Conservation (phyloP, 805 yeast species). For the Saccharomycopsis sp. region DNA sequence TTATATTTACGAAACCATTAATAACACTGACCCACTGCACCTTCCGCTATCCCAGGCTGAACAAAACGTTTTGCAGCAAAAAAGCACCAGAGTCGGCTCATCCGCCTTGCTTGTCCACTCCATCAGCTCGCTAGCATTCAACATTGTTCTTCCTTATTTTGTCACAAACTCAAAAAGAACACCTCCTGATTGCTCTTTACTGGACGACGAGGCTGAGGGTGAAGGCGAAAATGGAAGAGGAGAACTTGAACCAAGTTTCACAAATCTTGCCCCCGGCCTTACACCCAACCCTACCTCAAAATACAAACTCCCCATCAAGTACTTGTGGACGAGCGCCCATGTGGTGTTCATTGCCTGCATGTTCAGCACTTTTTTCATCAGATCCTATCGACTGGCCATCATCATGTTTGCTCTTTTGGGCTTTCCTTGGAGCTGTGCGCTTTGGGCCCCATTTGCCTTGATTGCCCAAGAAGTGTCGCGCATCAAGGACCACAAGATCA, state of each 20-base stretch:
- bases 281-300: slow-evolving; percentile 1
- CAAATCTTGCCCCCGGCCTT: neutral
- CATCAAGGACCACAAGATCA: slow-evolving; percentile 37
- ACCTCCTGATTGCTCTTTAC: no score
- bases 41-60: slow-evolving; percentile 31
- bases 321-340: slow-evolving; percentile 45
- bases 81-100: slow-evolving; percentile 43
- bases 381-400: slow-evolving; percentile 35
- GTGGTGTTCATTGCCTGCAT: slow-evolving; percentile 40
- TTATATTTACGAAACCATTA: slow-evolving; percentile 33
- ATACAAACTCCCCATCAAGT: slow-evolving; percentile 27
- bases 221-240: no score
- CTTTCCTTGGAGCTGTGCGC: slow-evolving; percentile 55
- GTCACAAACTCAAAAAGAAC: slow-evolving; percentile 25
- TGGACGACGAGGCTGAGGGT: no score
- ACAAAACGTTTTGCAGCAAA: slow-evolving; percentile 32
- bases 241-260: neutral
- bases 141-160: slow-evolving; percentile 36
- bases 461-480: slow-evolving; percentile 50
- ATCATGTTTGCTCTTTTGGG: slow-evolving; percentile 45
- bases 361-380: slow-evolving; percentile 37
- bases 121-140: slow-evolving; percentile 36
- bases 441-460: slow-evolving; percentile 59
- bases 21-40: slow-evolving; percentile 23
- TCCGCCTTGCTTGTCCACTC: slow-evolving; percentile 43